phyloP scores from a whole-genome alignment of 495 filamentous ascomycete species.

The Hyaloscypha finlandica region DNA sequence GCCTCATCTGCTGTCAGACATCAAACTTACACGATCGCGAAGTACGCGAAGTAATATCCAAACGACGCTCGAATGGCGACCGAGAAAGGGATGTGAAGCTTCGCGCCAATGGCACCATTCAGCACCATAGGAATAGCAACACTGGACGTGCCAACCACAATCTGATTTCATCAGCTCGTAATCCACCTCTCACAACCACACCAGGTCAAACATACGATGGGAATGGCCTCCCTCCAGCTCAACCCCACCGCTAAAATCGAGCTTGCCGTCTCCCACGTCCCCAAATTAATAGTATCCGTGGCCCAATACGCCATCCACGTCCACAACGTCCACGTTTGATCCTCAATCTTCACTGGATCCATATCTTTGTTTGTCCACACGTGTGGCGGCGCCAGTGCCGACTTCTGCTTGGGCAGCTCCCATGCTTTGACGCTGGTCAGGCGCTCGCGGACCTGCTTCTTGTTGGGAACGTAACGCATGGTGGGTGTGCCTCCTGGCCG shows the following conservation, averaged over 20 bases:
- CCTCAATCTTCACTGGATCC: slow-evolving; percentile 48
- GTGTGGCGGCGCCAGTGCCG: slow-evolving; percentile 47
- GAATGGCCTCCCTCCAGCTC: slow-evolving; percentile 60
- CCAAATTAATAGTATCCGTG: slow-evolving; percentile 61
- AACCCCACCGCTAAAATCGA: slow-evolving; percentile 65
- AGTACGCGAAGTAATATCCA: slow-evolving; percentile 70
- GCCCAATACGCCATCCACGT: slow-evolving; percentile 61
- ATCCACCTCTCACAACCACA: not conserved
- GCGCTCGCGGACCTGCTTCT: slow-evolving; percentile 37
- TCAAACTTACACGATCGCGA: slow-evolving; percentile 52
- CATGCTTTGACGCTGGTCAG: slow-evolving; percentile 44
- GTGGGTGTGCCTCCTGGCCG: not conserved
- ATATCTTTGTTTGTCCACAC: slow-evolving; percentile 50
- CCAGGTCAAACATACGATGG: slow-evolving; percentile 39
- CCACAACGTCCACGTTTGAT: slow-evolving; percentile 52
- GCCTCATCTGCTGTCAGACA: not conserved
- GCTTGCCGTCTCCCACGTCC: slow-evolving; percentile 62
- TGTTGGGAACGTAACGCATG: slow-evolving; percentile 28
- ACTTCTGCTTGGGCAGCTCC: slow-evolving; percentile 51
- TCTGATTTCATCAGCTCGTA: slow-evolving; percentile 12
- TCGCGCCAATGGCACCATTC: slow-evolving; percentile 62
- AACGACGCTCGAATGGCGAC: slow-evolving; percentile 66
- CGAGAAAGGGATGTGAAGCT: slow-evolving; percentile 68
- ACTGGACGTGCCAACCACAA: slow-evolving; percentile 62
- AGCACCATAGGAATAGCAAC: slow-evolving; percentile 63